Conservation (phyloP, 441 rosid species). For the Populus hybrid region DNA sequence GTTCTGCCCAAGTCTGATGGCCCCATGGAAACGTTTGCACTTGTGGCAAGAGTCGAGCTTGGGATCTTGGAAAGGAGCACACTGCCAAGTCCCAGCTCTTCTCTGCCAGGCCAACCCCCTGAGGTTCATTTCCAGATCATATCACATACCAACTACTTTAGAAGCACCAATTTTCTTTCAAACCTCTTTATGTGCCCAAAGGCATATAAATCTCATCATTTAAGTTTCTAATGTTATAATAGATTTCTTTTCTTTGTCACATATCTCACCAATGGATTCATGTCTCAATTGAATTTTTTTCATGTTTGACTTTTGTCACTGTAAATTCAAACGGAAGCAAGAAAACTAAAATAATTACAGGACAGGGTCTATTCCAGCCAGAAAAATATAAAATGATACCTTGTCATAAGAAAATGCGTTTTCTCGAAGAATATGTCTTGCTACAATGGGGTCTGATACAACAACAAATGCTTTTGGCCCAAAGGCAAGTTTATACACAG, state of each 20-base stretch:
- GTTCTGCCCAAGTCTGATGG: too few relatives aligned
- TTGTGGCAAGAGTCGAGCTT: too few relatives aligned
- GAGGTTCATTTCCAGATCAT: too few relatives aligned
- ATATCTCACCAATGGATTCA: not conserved
- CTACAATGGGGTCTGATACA: slow-evolving; percentile 87
- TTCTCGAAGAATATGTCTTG: slow-evolving; percentile 80
- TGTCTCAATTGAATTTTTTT: not conserved
- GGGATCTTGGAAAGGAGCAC: too few relatives aligned
- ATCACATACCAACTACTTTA: too few relatives aligned
- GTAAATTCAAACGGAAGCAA: not conserved
- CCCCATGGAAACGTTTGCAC: too few relatives aligned
- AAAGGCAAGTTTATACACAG: slow-evolving; percentile 93
- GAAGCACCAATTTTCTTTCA: not conserved
- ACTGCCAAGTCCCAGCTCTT: too few relatives aligned
- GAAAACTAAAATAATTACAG: not conserved
- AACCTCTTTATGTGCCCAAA: not conserved
- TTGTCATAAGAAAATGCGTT: slow-evolving; percentile 89
- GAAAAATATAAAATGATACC: slow-evolving; percentile 33
- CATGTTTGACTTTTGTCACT: not conserved
- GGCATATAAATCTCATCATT: not conserved
- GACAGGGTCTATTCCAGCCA: not conserved
- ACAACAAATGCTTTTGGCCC: slow-evolving; percentile 98
- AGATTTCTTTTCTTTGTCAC: not conserved
- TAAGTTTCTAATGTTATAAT: not conserved
- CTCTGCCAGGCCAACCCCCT: too few relatives aligned